phyloP scores from a whole-genome alignment of 495 filamentous ascomycete species.

The Bombardia bombarda region DNA sequence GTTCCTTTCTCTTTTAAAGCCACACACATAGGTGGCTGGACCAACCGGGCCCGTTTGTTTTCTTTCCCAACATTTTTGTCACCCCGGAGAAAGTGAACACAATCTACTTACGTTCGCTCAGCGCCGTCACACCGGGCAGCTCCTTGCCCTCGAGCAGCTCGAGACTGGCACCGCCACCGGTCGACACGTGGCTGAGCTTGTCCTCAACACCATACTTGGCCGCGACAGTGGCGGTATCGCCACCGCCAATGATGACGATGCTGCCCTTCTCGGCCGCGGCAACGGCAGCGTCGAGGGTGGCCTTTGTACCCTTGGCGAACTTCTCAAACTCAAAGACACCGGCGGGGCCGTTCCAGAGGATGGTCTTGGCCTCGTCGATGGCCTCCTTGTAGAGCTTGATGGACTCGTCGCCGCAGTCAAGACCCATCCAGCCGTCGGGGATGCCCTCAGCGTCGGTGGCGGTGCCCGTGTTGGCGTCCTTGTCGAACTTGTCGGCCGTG shows the following conservation, averaged over 20 bases:
- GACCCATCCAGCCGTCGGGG: conserved; percentile 93
- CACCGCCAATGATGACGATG: conserved; percentile 96
- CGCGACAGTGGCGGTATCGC: conserved; percentile 95
- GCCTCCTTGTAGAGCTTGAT: conserved; percentile 76
- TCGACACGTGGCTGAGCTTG: conserved; percentile 96
- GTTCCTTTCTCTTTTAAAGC: too few species aligned
- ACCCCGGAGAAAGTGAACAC: neutral
- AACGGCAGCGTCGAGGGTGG: conserved; percentile 79
- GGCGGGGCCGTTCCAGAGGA: conserved; percentile 97
- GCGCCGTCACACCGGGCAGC: conserved; percentile 83
- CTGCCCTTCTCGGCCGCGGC: conserved; percentile 68
- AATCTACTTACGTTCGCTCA: conserved; percentile 59
- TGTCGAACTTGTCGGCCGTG: conserved; percentile 88
- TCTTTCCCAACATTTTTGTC: too few species aligned
- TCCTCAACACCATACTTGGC: conserved; percentile 94
- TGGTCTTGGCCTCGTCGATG: conserved; percentile 84
- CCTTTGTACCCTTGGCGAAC: conserved; percentile 87
- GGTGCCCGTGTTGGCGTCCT: conserved; percentile 69
- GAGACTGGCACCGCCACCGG: conserved; percentile 89
- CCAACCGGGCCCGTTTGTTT: too few species aligned
- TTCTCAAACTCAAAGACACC: conserved; percentile 96
- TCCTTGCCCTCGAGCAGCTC: conserved; percentile 98
- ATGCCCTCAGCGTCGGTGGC: conserved; percentile 87
- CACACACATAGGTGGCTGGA: too few species aligned
- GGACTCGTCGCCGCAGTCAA: conserved; percentile 87